Percentiles rank a stretch among this genome's conserved stretches.
Conservation (phyloP, 164 flowering plant genomes). For the Dillenia suffruticosa region DNA sequence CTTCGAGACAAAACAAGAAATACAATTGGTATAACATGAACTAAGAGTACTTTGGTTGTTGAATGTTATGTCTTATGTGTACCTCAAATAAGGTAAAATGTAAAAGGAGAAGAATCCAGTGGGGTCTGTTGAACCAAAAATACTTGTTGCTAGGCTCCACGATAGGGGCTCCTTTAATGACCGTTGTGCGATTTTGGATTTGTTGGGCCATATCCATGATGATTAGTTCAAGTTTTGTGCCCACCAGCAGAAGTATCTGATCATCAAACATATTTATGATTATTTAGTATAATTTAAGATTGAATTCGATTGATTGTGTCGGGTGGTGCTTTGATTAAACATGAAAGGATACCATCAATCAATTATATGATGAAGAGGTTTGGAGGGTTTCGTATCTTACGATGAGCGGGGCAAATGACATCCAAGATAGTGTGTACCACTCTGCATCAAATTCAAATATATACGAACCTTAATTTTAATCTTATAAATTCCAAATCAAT, state of each 20-base stretch:
- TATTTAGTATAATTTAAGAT: too few species aligned
- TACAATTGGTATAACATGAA: neutral
- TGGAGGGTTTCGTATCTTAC: constrained; percentile 28
- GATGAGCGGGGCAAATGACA: constrained; percentile 47
- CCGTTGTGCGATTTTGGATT: constrained; percentile 44
- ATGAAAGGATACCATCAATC: too few species aligned
- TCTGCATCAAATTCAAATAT: constrained; percentile 23
- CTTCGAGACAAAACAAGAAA: neutral
- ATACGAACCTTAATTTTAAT: too few species aligned
- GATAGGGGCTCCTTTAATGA: constrained; percentile 59
- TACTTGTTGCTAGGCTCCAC: constrained; percentile 59
- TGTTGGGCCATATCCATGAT: constrained; percentile 71
- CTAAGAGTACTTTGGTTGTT: neutral
- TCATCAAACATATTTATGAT: neutral
- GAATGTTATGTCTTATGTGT: neutral
- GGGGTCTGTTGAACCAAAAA: constrained; percentile 71
- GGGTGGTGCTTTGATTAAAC: too few species aligned
- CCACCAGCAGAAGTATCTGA: constrained; percentile 59
- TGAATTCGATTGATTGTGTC: too few species aligned
- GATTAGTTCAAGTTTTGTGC: constrained; percentile 58
- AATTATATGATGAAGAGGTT: neutral
- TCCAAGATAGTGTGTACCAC: constrained; percentile 52
- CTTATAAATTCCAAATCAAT: too few species aligned
- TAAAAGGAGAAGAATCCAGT: constrained; percentile 51
- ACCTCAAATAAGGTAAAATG: constrained; percentile 73